Base-by-base conservation (phyloP, 352 stramenopile genomes). In the Phytophthora hibernalis region DNA sequence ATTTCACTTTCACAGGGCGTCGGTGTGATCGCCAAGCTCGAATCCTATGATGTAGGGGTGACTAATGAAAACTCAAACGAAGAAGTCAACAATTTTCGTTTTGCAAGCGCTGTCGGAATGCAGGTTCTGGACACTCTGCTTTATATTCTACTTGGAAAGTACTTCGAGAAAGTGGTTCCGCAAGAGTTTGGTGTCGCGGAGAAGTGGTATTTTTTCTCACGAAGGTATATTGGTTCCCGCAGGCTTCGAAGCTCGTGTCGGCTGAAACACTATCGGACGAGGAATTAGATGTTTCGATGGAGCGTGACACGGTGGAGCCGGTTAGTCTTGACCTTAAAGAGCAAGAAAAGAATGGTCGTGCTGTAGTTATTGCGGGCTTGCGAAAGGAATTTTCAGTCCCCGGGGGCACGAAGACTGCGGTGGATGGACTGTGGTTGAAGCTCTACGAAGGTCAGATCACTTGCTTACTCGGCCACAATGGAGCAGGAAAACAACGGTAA, bases 401-500 rank as follows among this genome's bases (percentile, higher is more conserved):
- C 0, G 81, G 78, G 3, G 62, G 69, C 3, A 74, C 54, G 9
- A 98, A 97, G 57, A 68, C 91, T n/a, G 96, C 96, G 1, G 92
- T 99, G 0, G 73, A 97, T 22, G 76, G 80, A 8, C 55, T 99
- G 3, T 64, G 75, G 66, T 53, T 98, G 15, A 81, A 79, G 20
- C 82, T 99, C 58, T 98, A 98, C 52, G 81, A 98, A 71, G 92
- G 91, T 1, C 93, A 99, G 66, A 97, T 98, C 64, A 98, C 93
- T 12, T 97, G 88, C 69, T 72, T 99, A 0, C 74, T 99, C 2
- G 97, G 97, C 0, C 96, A 99, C 68, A 99, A 99, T 65, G 96
- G 96, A 50, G 93, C 93, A 4, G 95, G 8, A 99, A 98, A 73
- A 93, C 84, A 4, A 96, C 87, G 12, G 64, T 93, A 9, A 89